Evolutionary conservation across 2,329 filamentous ascomycete genomes (phyloP).

Genomic region (Aureobasidium uvarum): DNA sequence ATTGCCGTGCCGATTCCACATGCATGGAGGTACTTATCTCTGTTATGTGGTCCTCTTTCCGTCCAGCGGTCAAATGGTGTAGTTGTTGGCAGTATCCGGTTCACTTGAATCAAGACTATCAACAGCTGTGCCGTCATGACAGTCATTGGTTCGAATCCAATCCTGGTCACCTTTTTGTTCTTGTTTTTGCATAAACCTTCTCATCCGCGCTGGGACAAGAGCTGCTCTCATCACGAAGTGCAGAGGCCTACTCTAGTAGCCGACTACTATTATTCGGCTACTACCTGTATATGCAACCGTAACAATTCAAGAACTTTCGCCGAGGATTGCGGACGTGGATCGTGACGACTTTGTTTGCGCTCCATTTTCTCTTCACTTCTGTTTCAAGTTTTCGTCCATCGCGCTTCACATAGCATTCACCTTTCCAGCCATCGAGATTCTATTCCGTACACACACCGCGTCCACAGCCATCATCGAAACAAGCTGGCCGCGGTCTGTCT

Average conservation of each 20-base stretch:
- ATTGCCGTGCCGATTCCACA: background rate
- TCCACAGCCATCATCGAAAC: background rate
- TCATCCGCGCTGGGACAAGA: background rate
- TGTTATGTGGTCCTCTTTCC: background rate
- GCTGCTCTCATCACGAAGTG: background rate
- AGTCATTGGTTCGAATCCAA: slow-evolving; percentile 5
- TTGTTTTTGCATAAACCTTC: background rate
- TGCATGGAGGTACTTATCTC: background rate
- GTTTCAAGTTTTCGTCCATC: background rate
- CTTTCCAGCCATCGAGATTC: background rate
- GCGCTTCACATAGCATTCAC: background rate
- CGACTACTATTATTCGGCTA: too few relatives aligned
- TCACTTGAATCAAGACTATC: background rate
- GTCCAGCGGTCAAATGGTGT: background rate
- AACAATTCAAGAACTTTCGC: background rate
- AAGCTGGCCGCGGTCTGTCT: background rate
- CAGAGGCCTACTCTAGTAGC: background rate
- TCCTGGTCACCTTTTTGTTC: background rate
- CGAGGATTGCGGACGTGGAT: background rate
- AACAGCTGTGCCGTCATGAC: background rate
- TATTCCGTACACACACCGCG: background rate
- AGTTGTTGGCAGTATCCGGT: background rate
- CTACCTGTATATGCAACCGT: too few relatives aligned
- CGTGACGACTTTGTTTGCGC: background rate
- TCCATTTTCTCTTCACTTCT: background rate